A percentile compares a stretch with the other conserved stretches of the same genome.
Evolutionary conservation across 768 basidiomycete genomes (phyloP).

Genomic region (Crepidotus variabilis): DNA sequence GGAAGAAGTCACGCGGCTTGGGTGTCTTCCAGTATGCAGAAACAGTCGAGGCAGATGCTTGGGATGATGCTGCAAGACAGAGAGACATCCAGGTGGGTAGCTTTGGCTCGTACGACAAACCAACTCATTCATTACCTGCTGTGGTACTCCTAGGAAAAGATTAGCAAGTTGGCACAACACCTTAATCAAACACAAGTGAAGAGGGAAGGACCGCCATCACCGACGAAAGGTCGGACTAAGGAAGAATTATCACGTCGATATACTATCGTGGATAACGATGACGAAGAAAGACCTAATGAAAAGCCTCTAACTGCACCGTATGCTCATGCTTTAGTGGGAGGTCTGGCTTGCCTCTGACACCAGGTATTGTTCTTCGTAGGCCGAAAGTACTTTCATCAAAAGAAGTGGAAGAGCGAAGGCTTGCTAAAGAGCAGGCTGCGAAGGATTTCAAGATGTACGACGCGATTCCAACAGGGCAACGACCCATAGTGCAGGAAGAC

Average conservation of each 20-base stretch:
- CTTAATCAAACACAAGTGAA: conserved; percentile 14
- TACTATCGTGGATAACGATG: conserved; percentile 40
- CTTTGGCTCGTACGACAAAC: background rate
- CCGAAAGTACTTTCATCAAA: conserved; percentile 54
- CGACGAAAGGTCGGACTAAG: conserved; percentile 12
- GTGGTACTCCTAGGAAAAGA: conserved; percentile 43
- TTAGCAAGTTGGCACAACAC: conserved; percentile 43
- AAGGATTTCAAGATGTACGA: conserved; percentile 69
- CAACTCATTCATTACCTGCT: background rate
- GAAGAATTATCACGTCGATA: conserved; percentile 44
- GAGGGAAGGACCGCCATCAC: conserved; percentile 12
- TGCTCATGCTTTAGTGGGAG: conserved; percentile 10
- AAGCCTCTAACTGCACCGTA: conserved; percentile 40
- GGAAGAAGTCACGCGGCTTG: conserved; percentile 56
- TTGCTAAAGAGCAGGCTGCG: conserved; percentile 14
- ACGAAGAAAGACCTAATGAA: conserved; percentile 15
- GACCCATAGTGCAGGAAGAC: conserved; percentile 20
- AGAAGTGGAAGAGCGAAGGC: conserved; percentile 30
- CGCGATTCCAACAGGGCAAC: conserved; percentile 48
- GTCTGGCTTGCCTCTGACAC: background rate
- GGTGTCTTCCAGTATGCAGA: conserved; percentile 80
- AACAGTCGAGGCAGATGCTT: conserved; percentile 67
- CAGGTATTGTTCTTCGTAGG: conserved; percentile 25
- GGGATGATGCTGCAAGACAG: conserved; percentile 57
- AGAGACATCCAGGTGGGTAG: conserved; percentile 58